Evolutionary conservation across 768 basidiomycete genomes (phyloP).

Genomic region (Podaxis sp.): DNA sequence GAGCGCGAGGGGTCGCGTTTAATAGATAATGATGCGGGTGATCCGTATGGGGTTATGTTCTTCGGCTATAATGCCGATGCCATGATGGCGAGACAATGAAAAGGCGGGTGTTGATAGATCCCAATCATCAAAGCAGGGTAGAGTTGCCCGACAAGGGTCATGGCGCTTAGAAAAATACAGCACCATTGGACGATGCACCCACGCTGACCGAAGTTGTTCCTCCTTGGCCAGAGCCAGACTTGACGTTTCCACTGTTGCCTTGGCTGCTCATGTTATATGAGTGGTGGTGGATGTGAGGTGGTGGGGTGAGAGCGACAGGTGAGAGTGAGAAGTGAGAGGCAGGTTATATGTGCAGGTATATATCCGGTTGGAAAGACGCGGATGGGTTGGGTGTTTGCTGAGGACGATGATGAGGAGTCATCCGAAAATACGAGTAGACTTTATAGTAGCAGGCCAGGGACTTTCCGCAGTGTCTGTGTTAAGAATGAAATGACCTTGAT

Average conservation of each 20-base stretch:
- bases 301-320: conserved; percentile 7
- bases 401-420: conserved; percentile 30
- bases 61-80: not conserved
- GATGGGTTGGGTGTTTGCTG: conserved; percentile 8
- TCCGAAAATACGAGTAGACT: conserved; percentile 17
- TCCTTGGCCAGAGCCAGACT: conserved; percentile 23
- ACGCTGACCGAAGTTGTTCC: conserved; percentile 42
- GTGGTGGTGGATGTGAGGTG: conserved; percentile 12
- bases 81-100: not conserved
- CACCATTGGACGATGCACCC: conserved; percentile 44
- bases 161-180: conserved; percentile 52
- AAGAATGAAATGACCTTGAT: conserved; percentile 30
- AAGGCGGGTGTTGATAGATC: not conserved
- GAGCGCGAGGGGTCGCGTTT: not conserved
- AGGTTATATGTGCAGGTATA: not conserved
- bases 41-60: not conserved
- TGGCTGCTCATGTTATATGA: conserved; percentile 31
- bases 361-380: conserved; percentile 4
- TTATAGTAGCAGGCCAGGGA: conserved; percentile 27
- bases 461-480: conserved; percentile 27
- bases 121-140: not conserved
- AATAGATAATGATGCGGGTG: not conserved
- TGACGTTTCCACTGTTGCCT: conserved; percentile 34
- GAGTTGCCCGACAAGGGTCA: conserved; percentile 14
- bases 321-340: not conserved